Percentiles rank a stretch among this genome's conserved stretches.
phyloP scores from a whole-genome alignment of 257 asterid species.

The Nicotiana knightiana region DNA sequence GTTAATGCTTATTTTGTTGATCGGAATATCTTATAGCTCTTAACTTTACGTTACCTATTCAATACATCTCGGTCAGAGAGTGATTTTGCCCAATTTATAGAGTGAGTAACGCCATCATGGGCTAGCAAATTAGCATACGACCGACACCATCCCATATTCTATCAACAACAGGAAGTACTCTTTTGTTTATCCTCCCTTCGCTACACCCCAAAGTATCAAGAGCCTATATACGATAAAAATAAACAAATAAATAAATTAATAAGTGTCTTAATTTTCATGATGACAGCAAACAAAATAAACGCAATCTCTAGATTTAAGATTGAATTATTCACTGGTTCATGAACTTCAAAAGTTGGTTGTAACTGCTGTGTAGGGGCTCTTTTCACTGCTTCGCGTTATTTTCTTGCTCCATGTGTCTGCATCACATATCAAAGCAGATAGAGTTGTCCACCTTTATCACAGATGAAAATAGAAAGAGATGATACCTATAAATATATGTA shows the following conservation, averaged over 20 bases:
- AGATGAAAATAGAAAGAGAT: conserved; percentile 31
- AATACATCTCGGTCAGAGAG: too few species aligned
- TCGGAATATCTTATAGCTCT: too few species aligned
- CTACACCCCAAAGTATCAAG: conserved; percentile 91
- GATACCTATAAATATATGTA: too few species aligned
- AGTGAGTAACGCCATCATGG: conserved; percentile 66
- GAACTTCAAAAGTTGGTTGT: too few species aligned
- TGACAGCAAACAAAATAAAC: neutral
- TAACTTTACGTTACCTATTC: too few species aligned
- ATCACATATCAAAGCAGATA: conserved; percentile 80
- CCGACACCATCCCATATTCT: conserved; percentile 95
- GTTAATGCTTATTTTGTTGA: too few species aligned
- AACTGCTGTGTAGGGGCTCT: too few species aligned
- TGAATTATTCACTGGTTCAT: too few species aligned
- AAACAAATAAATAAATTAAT: neutral
- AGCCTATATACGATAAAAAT: conserved; percentile 48
- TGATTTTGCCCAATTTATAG: neutral
- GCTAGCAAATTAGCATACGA: conserved; percentile 69
- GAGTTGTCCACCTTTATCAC: conserved; percentile 82
- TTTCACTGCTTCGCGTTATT: too few species aligned
- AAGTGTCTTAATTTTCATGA: neutral
- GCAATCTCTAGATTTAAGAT: too few species aligned
- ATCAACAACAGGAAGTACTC: conserved; percentile 68
- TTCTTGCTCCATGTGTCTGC: conserved; percentile 84
- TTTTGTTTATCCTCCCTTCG: conserved; percentile 88